These are phyloP conservation scores for Penicillium sp. DNA, from an alignment of 2,329 filamentous ascomycete species.

Conservation along the genomic window DNA sequence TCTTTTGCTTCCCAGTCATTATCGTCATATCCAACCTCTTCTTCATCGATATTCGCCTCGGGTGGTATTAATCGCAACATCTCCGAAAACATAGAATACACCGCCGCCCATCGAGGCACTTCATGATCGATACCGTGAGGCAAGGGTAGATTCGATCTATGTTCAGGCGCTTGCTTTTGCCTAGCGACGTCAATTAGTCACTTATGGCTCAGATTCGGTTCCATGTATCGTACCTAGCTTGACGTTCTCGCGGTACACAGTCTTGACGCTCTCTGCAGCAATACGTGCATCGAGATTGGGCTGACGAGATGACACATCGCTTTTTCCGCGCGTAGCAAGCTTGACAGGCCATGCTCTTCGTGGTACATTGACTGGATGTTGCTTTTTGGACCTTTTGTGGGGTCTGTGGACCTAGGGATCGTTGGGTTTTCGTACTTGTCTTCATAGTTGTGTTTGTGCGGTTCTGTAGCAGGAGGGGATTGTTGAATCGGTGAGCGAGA, in stretches of 20 bases:
- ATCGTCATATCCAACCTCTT: not conserved
- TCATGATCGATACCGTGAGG: constrained; percentile 8
- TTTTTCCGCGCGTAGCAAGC: constrained; percentile 9
- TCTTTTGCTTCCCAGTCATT: not conserved
- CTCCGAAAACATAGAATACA: constrained; percentile 9
- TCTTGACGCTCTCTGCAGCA: constrained; percentile 4
- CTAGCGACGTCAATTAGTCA: not conserved
- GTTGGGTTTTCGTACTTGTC: not conserved
- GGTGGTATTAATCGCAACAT: constrained; percentile 6
- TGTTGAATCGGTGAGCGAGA: not conserved
- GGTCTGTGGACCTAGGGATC: not conserved
- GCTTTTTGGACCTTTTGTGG: constrained; percentile 9
- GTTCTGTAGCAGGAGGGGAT: not conserved
- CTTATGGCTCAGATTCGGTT: too few relatives aligned
- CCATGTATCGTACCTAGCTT: not conserved
- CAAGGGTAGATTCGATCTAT: not conserved
- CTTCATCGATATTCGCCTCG: not conserved
- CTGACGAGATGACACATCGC: constrained; percentile 3
- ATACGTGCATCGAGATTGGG: constrained; percentile 5
- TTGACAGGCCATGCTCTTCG: constrained; percentile 2
- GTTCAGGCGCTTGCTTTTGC: not conserved
- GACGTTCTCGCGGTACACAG: constrained; percentile 6
- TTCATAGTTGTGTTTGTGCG: not conserved
- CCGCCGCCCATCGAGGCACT: constrained; percentile 7
- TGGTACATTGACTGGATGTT: not conserved